Evolutionary conservation across 192 early-diverging fungal genomes (phyloP), one percentile per base, ranked within the genome.

Genomic region (Physocladia obscura): DNA sequence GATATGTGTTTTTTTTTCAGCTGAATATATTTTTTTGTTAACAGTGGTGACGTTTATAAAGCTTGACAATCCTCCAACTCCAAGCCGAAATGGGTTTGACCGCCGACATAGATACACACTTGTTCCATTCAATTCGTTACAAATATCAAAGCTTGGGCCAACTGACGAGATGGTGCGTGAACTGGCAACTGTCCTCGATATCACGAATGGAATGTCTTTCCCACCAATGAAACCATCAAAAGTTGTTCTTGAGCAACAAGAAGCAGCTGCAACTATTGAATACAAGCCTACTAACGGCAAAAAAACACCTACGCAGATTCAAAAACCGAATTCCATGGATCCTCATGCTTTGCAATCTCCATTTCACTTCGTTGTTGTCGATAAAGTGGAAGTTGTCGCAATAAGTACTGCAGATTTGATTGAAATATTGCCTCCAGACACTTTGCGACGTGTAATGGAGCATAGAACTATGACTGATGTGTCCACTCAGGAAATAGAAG

Each of bases 151-250:
- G 34, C 51, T 61, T 1, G 48, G 48, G 6, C 48, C 35, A 34
- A n/a, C 29, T 29, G 60, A 63, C 36, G 70, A 72, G 36, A 38
- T 72, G 36, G 70, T 72, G 13, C 58, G 70, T 34, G 70, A 72
- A 34, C 51, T 72, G 22, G 70, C 70, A 19, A 55, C 59, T 6
- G 70, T 72, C 21, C 40, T 72, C 15, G 70, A 72, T 30, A 15
- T 72, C 4, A 34, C 17, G 6, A 15, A 30, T 19, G 70, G 70
- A 40, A 59, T 62, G 60, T 35, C 21, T 21, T 72, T 72, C 61
- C 70, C 70, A 21, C 70, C 70, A 4, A 55, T 72, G 34, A 22
- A 31, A 19, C 47, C 52, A 15, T 29, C 21, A 15, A 49, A 55
- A 29, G 51, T 72, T 51, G 52, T 56, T 15, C 30, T 24, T 8